Conservation (phyloP, 1,139 yeast species). For the Saccharomycopsis crataegensis region DNA sequence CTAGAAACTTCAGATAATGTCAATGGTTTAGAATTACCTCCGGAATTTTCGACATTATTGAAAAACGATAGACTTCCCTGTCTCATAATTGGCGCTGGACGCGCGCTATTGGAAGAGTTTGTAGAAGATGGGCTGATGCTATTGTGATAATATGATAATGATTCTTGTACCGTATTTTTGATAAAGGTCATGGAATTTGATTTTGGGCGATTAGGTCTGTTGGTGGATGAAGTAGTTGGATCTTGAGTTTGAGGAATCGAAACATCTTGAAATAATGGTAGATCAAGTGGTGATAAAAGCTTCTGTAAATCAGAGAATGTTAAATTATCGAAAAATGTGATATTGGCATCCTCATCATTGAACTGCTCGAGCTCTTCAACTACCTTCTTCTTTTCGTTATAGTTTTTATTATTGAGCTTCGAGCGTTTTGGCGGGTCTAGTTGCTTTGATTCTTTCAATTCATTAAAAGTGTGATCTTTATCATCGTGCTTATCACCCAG, state of each 20-base stretch:
- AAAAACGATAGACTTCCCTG: background rate
- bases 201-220: background rate
- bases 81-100: background rate
- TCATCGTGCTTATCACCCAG: background rate
- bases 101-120: background rate
- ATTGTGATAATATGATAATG: constrained; percentile 8
- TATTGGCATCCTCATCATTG: constrained; percentile 1
- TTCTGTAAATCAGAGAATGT: constrained; percentile 6
- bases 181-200: constrained; percentile 14
- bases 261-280: background rate
- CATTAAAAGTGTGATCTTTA: background rate
- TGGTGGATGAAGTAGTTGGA: too few species aligned
- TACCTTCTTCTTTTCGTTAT: background rate
- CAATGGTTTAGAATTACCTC: background rate
- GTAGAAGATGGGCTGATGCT: background rate
- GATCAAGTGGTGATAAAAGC: constrained; percentile 3
- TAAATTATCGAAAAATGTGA: constrained; percentile 3
- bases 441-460: background rate
- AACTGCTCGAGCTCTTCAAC: constrained; percentile 4
- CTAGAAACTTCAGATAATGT: constrained; percentile 10
- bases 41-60: background rate
- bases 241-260: too few species aligned
- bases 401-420: background rate
- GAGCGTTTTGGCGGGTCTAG: background rate
- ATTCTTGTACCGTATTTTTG: constrained; percentile 15